Evolutionary conservation across 2,329 filamentous ascomycete genomes (phyloP).

Genomic region (Leptographium procerum): DNA sequence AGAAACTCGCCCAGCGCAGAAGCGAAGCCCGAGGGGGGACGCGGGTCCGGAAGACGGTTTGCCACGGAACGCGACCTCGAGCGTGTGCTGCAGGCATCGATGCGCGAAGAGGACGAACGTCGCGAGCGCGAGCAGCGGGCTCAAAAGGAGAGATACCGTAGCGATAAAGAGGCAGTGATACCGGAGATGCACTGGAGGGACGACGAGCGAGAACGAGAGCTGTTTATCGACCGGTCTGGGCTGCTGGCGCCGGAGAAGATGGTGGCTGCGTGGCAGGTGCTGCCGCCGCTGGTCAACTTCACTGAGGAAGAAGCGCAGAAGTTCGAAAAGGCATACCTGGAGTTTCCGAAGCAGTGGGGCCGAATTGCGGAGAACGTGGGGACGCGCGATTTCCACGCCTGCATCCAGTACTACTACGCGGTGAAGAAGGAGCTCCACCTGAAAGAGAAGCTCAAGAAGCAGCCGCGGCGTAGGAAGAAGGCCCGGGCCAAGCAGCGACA

Average conservation of each 20-base stretch:
- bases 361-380: slow-evolving; percentile 59
- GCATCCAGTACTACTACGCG: slow-evolving; percentile 78
- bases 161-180: slow-evolving; percentile 65
- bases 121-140: slow-evolving; percentile 54
- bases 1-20: slow-evolving; percentile 14
- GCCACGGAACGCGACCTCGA: slow-evolving; percentile 65
- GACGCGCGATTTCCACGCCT: slow-evolving; percentile 62
- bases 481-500: slow-evolving; percentile 45
- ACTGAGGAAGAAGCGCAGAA: slow-evolving; percentile 55
- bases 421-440: slow-evolving; percentile 66
- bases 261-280: slow-evolving; percentile 58
- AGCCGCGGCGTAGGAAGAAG: slow-evolving; percentile 48
- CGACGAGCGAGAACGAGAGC: slow-evolving; percentile 44
- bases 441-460: slow-evolving; percentile 62
- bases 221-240: slow-evolving; percentile 56
- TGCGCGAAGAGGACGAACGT: slow-evolving; percentile 58
- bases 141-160: slow-evolving; percentile 59
- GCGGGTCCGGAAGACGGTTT: slow-evolving; percentile 43
- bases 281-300: slow-evolving; percentile 65
- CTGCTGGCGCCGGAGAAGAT: slow-evolving; percentile 53
- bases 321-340: slow-evolving; percentile 65
- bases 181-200: slow-evolving; percentile 57
- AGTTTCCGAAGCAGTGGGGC: slow-evolving; percentile 73
- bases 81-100: slow-evolving; percentile 59
- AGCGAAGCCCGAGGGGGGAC: slow-evolving; percentile 47